Evolutionary conservation across 2,329 filamentous ascomycete genomes (phyloP), one percentile per base, ranked within the genome.

Genomic region (Xylariaceae sp.): DNA sequence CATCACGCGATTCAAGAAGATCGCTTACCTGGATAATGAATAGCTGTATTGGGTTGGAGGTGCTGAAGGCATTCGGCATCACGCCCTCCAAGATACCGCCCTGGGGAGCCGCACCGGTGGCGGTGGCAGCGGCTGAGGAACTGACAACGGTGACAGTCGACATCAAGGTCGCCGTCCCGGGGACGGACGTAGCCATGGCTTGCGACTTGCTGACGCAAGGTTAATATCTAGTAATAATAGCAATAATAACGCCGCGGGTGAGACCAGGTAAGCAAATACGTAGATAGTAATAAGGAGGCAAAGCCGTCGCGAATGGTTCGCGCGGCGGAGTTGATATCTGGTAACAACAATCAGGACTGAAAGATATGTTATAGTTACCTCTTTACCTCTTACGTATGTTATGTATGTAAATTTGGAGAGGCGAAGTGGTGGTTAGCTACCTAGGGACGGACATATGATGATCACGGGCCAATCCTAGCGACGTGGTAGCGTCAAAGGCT

Each of bases 11-110:
- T 20, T 10, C 10, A 32, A 40, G 37, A 41, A 16, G 20, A 44
- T 40, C 10, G 59, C 70, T 43, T 65, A 77, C 77, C 84, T 92
- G 89, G 47, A 92, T 88, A 66, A 92, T 90, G 73, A 93, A 91
- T 45, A 90, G 73, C 44, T 85, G 84, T 59, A 93, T 87, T 6
- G 89, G 90, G 62, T 91, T 88, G 54, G 83, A 88, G 10, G 87
- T 67, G 64, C 89, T 85, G 74, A 89, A 91, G 26, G 81, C 70
- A 26, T 88, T 80, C 1, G 90, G 90, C 61, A 91, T 86, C 50
- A 82, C 75, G 43, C 87, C 86, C 62, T 91, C 89, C 43, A 93
- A 77, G 57, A 93, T 83, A 60, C 90, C 90, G 52, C 77, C 78
- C 61, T 81, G 79, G 7, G 77, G 70, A 19, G 72, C 51, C 0